These are phyloP conservation scores for Podila epigama DNA, from an alignment of 192 early-diverging fungal genomes.

Conservation along the genomic window DNA sequence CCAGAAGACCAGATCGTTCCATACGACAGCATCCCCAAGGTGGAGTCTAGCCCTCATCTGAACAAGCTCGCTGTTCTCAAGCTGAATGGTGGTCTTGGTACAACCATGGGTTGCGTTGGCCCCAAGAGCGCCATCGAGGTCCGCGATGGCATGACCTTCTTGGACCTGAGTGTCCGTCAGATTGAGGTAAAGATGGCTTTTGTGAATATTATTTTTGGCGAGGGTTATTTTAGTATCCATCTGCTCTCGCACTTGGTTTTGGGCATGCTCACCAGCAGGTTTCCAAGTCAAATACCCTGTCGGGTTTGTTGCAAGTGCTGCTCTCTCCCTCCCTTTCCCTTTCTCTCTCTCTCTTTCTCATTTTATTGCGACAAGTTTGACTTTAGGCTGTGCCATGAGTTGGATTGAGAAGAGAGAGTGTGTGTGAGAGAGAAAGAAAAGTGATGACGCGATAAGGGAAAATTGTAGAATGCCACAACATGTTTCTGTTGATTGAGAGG, in stretches of 20 bases:
- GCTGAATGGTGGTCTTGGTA: conserved; percentile 98
- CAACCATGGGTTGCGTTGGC: conserved; percentile 99
- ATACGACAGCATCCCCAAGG: conserved; percentile 75
- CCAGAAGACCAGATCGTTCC: conserved; percentile 85
- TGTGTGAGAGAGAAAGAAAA: too few species aligned
- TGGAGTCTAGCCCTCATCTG: conserved; percentile 66
- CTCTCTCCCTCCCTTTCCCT: not conserved
- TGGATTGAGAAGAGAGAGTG: too few species aligned
- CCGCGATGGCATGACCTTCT: conserved; percentile 96
- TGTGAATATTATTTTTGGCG: not conserved
- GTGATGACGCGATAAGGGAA: not conserved
- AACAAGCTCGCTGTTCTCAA: conserved; percentile 97
- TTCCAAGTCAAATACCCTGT: not conserved
- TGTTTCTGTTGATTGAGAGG: not conserved
- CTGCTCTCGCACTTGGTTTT: not conserved
- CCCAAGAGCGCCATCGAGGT: conserved; percentile 99
- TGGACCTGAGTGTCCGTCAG: conserved; percentile 98
- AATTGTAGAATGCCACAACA: not conserved
- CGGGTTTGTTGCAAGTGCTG: not conserved
- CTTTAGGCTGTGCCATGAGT: not conserved
- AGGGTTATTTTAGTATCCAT: not conserved
- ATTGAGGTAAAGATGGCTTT: conserved; percentile 75
- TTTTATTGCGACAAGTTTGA: not conserved
- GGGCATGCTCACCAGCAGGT: not conserved
- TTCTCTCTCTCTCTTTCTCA: not conserved